phyloP scores from a whole-genome alignment of 331 rosid species.

The Saraca asoca region DNA sequence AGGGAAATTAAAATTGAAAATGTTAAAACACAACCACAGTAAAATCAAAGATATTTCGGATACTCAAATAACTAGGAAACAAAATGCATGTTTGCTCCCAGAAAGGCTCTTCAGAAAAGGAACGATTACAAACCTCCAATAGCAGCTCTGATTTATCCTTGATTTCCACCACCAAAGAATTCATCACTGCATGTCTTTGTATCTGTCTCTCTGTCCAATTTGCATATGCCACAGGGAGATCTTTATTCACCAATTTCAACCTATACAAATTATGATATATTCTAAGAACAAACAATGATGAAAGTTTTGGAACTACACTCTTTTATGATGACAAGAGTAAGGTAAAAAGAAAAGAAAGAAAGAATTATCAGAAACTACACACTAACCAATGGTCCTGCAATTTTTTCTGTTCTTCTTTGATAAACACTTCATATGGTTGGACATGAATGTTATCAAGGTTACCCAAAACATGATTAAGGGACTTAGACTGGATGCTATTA shows the following conservation, averaged over 20 bases:
- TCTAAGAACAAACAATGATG: slow-evolving; percentile 14
- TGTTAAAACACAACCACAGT: slow-evolving; percentile 27
- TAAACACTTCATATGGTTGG: slow-evolving; percentile 79
- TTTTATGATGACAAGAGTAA: slow-evolving; percentile 1
- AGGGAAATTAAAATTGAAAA: slow-evolving; percentile 37
- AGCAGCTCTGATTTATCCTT: slow-evolving; percentile 40
- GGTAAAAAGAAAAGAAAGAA: not conserved
- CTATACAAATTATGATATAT: slow-evolving; percentile 41
- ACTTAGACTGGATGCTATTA: slow-evolving; percentile 69
- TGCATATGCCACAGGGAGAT: slow-evolving; percentile 64
- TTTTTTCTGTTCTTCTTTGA: slow-evolving; percentile 86
- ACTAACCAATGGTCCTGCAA: slow-evolving; percentile 91
- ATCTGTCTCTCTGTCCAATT: slow-evolving; percentile 54
- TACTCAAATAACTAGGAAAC: slow-evolving; percentile 24
- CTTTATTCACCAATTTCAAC: slow-evolving; percentile 66
- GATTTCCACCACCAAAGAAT: slow-evolving; percentile 60
- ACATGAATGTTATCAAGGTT: slow-evolving; percentile 64
- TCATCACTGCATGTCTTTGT: slow-evolving; percentile 46
- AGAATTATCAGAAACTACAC: slow-evolving; percentile 27
- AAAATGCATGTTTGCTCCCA: not conserved
- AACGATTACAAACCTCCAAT: slow-evolving; percentile 50
- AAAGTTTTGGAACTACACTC: not conserved
- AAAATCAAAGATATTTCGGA: slow-evolving; percentile 20
- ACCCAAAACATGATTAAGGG: slow-evolving; percentile 87
- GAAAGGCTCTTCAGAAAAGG: not conserved